Evolutionary conservation across 2,329 filamentous ascomycete genomes (phyloP).

Genomic region (Microdochium paspali): DNA sequence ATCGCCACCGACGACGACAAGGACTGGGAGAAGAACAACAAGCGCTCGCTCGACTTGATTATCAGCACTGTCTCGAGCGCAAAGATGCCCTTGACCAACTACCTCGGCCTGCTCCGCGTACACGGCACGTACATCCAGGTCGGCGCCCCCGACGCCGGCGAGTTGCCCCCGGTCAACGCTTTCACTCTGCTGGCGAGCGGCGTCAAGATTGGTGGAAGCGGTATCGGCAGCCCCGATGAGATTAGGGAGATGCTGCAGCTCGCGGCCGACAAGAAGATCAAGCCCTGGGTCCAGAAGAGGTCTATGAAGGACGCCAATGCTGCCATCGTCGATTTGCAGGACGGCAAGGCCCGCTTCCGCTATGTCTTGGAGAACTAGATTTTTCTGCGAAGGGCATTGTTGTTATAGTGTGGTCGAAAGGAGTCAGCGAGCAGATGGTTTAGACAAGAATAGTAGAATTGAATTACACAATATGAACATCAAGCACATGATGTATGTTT

Average conservation of each 20-base stretch:
- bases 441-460: too few relatives aligned
- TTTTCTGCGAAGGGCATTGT: too few relatives aligned
- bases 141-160: background rate
- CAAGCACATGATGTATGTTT: too few relatives aligned
- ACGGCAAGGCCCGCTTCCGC: slow-evolving; percentile 38
- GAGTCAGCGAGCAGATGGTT: too few relatives aligned
- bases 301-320: slow-evolving; percentile 46
- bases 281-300: slow-evolving; percentile 45
- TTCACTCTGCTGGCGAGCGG: slow-evolving; percentile 48
- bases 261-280: slow-evolving; percentile 44
- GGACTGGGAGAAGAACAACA: slow-evolving; percentile 44
- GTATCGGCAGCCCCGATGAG: slow-evolving; percentile 40
- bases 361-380: slow-evolving; percentile 34
- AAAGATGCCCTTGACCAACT: slow-evolving; percentile 50
- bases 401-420: too few relatives aligned
- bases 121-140: slow-evolving; percentile 1
- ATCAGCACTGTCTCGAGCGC: slow-evolving; percentile 43
- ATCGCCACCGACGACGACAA: slow-evolving; percentile 34
- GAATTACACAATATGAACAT: too few relatives aligned
- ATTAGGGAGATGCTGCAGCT: slow-evolving; percentile 52
- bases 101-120: slow-evolving; percentile 37
- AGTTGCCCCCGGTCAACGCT: slow-evolving; percentile 29
- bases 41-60: slow-evolving; percentile 45
- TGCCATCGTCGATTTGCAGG: slow-evolving; percentile 43
- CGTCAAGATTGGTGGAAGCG: slow-evolving; percentile 34